Evolutionary conservation across 129 eudicot species (phyloP), one percentile per base, ranked within the genome.

Genomic region (Deinandra increscens): DNA sequence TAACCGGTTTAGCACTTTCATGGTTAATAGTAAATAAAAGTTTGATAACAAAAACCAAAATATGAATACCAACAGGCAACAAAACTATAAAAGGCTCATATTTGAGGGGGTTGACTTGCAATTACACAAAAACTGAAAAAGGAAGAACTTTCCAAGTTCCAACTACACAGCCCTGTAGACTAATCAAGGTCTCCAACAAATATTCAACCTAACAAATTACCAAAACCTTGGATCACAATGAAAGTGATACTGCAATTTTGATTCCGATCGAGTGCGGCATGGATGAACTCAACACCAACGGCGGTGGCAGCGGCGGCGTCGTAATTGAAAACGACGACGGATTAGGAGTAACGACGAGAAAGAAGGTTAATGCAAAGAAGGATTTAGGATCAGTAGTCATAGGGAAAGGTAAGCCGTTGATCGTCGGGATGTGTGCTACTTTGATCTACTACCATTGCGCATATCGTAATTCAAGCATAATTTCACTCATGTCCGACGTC

Each of bases 381-480:
- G 74, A 68, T 22, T 59, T 59, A 9, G 76, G 74, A 64, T 64
- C 83, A 71, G 80, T 59, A 49, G 76, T 73, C 46, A 26, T 77
- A 4, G 81, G 81, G 39, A 77, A 29, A 71, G 89, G 90, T 66
- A 88, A 83, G 63, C 80, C 96, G 13, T 41, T 88, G 60, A 82
- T 89, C 50, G 63, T 78, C 45, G 70, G 79, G 78, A 75, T 94
- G 36, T 81, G 97, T 58, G 97, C 86, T 17, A 87, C 76, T 4
- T 77, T 94, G 43, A 82, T 94, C 9, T 94, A 94, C 61, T 94
- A 94, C 81, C 99, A 94, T 73, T 89, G 97, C 74, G 89, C 97
- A 4, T 89, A 72, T 78, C 89, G 95, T 20, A 79, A 89, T 66
- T 85, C 99, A 1, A 83, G 82, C 45, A 45, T 85, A 29, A 76